Base-by-base conservation (phyloP, 805 yeast genomes). In the Candida xiaguanensis region DNA sequence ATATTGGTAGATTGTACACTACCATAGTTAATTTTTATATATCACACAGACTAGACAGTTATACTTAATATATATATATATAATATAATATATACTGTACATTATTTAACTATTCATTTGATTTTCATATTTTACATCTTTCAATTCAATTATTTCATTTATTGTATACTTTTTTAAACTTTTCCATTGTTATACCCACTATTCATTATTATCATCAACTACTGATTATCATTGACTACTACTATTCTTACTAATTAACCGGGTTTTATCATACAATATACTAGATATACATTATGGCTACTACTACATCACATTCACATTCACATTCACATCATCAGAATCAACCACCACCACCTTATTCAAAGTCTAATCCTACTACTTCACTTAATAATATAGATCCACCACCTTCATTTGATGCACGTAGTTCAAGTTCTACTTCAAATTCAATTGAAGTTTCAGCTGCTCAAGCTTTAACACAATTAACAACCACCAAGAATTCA, bases 401-500 rank as follows among this genome's bases (percentile, higher is more conserved):
- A 6, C 36, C 36, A 13, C 36, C 36, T 5, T 16, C 36, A 16
- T 24, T 23, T 16, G 5, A 14, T 8, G 12, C 25, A 5, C 15
- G 17, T 11, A 8, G n/a, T 14, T 4, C 14, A 8, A n/a, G 14
- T 4, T 9, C 31, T 17, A 9, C 19, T 19, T 18, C 8, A 14
- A 43, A 44, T 16, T 68, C 61, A 23, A 37, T 64, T 28, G 66
- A n/a, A n/a, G n/a, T 65, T 6, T 49, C 59, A 7, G 70, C 72
- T 0, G 74, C 74, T 8, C 69, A 67, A 40, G 71, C 67, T 1
- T 55, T 69, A 33, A 60, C 74, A 6, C 59, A 59, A 40, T 57
- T 68, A 32, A 65, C 60, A 22, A 48, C 45, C 28, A 31, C 16
- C 4, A 24, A 26, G 3, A 18, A 32, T 20, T 4, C 20, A 8